Conservation (phyloP, 768 basidiomycete genomes). For the Boletales sp. region DNA sequence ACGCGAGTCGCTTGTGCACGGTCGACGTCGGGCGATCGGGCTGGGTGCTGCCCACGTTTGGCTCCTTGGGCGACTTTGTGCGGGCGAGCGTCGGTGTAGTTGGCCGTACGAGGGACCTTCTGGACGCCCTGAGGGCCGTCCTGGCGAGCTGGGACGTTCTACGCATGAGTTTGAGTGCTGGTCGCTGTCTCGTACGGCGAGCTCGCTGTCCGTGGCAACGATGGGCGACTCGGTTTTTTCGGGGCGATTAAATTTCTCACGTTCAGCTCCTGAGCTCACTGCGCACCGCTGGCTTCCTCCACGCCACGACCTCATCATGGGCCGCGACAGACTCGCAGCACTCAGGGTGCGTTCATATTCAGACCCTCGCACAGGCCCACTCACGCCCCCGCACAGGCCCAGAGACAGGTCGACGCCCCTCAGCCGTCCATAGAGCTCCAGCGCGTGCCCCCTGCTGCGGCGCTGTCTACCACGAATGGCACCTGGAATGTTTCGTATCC, state of each 20-base stretch:
- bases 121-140: conserved; percentile 52
- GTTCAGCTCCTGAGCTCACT: background rate
- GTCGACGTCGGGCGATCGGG: conserved; percentile 11
- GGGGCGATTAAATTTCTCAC: conserved; percentile 6
- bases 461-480: background rate
- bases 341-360: conserved; percentile 60
- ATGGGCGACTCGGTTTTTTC: conserved; percentile 8
- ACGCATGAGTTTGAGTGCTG: conserved; percentile 51
- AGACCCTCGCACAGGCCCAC: conserved; percentile 29
- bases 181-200: conserved; percentile 40
- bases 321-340: conserved; percentile 72
- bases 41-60: conserved; percentile 5
- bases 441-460: conserved; percentile 7
- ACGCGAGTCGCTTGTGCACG: conserved; percentile 23
- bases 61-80: conserved; percentile 21
- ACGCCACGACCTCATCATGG: conserved; percentile 40
- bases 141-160: conserved; percentile 68
- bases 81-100: conserved; percentile 16
- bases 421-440: conserved; percentile 28
- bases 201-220: conserved; percentile 2
- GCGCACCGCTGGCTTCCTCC: too few relatives aligned
- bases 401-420: conserved; percentile 38
- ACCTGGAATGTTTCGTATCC: background rate
- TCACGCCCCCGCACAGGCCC: conserved; percentile 43
- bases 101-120: conserved; percentile 1